Evolutionary conservation across 2,329 filamentous ascomycete species (phyloP).

Genomic region (Xylariaceae sp.): DNA sequence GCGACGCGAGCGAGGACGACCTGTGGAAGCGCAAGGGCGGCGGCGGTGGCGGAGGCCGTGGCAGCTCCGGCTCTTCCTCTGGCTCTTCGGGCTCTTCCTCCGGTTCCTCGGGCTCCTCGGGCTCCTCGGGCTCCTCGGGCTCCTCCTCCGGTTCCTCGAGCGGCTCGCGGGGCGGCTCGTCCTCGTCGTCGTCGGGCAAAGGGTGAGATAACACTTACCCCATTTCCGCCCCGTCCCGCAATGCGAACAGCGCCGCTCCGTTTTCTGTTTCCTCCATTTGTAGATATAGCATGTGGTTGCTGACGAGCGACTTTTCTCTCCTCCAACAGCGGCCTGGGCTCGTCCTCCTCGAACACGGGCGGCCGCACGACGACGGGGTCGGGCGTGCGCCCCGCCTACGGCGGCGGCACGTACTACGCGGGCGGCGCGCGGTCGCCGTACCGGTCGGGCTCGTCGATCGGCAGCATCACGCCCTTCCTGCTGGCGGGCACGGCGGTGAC

Average conservation of each 20-base stretch:
- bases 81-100: slow-evolving; percentile 10
- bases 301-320: no score
- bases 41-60: slow-evolving; percentile 37
- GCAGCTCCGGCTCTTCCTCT: slow-evolving; percentile 2
- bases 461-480: slow-evolving; percentile 46
- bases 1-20: slow-evolving; percentile 33
- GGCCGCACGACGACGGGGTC: slow-evolving; percentile 50
- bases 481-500: slow-evolving; percentile 38
- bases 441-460: slow-evolving; percentile 39
- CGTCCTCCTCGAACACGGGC: slow-evolving; percentile 33
- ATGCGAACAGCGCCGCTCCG: no score
- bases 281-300: no score
- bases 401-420: slow-evolving; percentile 57
- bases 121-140: slow-evolving; percentile 18
- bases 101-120: slow-evolving; percentile 12
- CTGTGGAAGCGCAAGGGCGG: slow-evolving; percentile 56
- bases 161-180: not conserved
- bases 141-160: slow-evolving; percentile 5
- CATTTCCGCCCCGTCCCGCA: no score
- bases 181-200: not conserved
- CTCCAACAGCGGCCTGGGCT: slow-evolving; percentile 18
- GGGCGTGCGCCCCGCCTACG: slow-evolving; percentile 49
- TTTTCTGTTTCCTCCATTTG: no score
- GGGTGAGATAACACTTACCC: no score
- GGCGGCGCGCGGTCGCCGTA: slow-evolving; percentile 60